Evolutionary conservation across 179 eudicot genomes (phyloP).

Genomic region (Actinidia polygama): DNA sequence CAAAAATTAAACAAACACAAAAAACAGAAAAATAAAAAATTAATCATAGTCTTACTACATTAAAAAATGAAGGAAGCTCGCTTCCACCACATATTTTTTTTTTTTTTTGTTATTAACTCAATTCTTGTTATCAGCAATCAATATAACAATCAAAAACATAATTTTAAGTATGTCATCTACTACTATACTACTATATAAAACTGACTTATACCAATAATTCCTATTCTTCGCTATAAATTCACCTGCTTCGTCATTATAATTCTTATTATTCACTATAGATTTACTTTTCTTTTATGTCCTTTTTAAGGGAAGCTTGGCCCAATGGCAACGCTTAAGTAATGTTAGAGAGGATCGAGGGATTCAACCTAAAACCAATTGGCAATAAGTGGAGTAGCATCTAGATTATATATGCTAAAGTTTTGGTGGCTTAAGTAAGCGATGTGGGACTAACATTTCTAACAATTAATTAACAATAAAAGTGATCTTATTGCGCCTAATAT

Average conservation of each 20-base stretch:
- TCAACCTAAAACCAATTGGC: too few species aligned
- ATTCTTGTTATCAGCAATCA: background rate
- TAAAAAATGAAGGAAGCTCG: background rate
- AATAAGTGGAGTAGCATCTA: too few species aligned
- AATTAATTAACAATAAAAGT: background rate
- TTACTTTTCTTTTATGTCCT: background rate
- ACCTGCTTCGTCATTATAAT: background rate
- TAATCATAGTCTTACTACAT: background rate
- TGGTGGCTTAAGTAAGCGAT: too few species aligned
- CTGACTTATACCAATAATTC: constrained; percentile 4
- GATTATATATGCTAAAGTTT: too few species aligned
- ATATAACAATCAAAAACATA: background rate
- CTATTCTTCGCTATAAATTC: background rate
- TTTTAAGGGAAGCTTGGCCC: too few species aligned
- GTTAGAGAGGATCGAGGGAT: too few species aligned
- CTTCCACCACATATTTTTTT: too few species aligned
- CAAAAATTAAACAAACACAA: too few species aligned
- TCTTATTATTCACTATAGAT: background rate
- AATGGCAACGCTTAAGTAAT: too few species aligned
- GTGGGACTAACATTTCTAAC: too few species aligned
- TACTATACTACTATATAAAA: background rate
- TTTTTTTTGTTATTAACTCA: background rate
- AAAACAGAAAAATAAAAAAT: too few species aligned
- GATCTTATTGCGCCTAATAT: background rate
- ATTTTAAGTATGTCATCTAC: background rate